Evolutionary conservation across 2,329 filamentous ascomycete species (phyloP).

Genomic region (Botrytis aclada): DNA sequence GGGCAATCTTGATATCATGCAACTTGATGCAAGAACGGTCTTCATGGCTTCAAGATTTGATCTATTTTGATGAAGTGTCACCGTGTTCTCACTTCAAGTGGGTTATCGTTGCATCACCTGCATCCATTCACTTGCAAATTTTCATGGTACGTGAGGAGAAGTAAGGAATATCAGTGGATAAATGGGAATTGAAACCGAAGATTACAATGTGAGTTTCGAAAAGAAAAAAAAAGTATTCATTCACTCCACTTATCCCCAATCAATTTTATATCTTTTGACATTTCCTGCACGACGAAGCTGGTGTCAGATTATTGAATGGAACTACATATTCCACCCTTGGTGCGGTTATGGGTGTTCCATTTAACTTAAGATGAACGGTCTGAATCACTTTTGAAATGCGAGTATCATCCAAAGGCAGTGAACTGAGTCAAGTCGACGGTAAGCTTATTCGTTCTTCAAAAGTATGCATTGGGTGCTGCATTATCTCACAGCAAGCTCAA

Average conservation of each 20-base stretch:
- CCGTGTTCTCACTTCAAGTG: neutral
- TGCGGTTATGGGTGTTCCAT: neutral
- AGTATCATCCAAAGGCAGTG: neutral
- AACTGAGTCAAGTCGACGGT: neutral
- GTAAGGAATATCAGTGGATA: neutral
- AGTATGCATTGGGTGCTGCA: neutral
- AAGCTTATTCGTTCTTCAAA: neutral
- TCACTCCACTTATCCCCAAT: slow-evolving; percentile 6
- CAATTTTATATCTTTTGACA: neutral
- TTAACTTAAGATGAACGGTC: neutral
- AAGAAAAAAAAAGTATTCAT: neutral
- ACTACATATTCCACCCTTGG: neutral
- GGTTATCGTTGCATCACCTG: slow-evolving; percentile 1
- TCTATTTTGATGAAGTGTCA: slow-evolving; percentile 12
- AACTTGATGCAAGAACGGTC: neutral
- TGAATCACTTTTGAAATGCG: neutral
- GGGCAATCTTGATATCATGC: slow-evolving; percentile 1
- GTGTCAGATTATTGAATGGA: neutral
- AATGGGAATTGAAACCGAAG: neutral
- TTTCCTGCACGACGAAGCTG: neutral
- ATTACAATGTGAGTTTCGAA: neutral
- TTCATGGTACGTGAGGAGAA: slow-evolving; percentile 1
- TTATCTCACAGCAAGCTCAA: neutral
- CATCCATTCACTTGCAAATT: slow-evolving; percentile 10
- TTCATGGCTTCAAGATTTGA: neutral